Evolutionary conservation across 345 rosid genomes (phyloP).

Genomic region (Citrus inodora): DNA sequence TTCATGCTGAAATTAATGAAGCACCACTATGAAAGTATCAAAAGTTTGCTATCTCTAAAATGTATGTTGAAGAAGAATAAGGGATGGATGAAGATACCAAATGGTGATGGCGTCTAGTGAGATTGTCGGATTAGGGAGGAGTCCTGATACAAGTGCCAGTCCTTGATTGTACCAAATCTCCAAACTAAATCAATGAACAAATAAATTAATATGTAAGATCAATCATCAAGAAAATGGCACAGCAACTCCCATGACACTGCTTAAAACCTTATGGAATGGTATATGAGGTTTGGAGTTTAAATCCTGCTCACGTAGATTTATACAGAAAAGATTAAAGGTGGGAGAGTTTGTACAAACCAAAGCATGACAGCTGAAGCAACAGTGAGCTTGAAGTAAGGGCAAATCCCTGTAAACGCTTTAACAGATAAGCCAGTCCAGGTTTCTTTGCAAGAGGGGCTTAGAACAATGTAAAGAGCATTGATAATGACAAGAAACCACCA

Average conservation of each 20-base stretch:
- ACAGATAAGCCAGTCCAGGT: constrained; percentile 76
- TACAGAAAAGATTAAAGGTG: not conserved
- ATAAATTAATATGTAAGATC: not conserved
- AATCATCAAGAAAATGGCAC: no score
- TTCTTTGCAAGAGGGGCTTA: constrained; percentile 67
- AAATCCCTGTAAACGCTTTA: constrained; percentile 61
- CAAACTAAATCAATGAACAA: constrained; percentile 43
- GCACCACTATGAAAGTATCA: not conserved
- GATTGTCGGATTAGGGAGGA: constrained; percentile 68
- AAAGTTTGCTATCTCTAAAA: not conserved
- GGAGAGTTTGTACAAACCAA: constrained; percentile 41
- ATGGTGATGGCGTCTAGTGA: constrained; percentile 85
- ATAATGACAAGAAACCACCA: constrained; percentile 65
- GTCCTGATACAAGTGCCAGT: constrained; percentile 77
- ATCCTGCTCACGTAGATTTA: not conserved
- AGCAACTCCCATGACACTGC: no score
- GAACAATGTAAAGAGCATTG: constrained; percentile 50
- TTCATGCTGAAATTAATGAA: constrained; percentile 53
- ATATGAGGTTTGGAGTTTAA: no score
- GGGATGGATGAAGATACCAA: constrained; percentile 32
- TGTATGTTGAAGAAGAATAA: not conserved
- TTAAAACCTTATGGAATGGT: no score
- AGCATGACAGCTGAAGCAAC: constrained; percentile 83
- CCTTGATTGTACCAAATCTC: constrained; percentile 99
- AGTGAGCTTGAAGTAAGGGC: constrained; percentile 94